These are phyloP conservation scores for Phialocephala sp. DNA, from an alignment of 2,329 filamentous ascomycete species.

Conservation along the genomic window DNA sequence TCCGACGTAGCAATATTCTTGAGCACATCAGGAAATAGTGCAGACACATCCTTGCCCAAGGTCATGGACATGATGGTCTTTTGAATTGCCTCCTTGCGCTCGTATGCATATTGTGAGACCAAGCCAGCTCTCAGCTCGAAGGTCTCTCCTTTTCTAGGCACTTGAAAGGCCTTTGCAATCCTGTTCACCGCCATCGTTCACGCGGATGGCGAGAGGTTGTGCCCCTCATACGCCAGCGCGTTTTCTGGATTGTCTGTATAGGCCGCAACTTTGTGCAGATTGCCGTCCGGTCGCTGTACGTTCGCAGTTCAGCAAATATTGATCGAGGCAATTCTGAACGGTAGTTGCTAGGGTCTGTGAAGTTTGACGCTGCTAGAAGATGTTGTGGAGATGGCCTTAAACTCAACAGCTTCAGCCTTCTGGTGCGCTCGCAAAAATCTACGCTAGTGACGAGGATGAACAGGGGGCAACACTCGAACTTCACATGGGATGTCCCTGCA, in stretches of 20 bases:
- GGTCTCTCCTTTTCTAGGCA: conserved; percentile 95
- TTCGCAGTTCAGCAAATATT: background rate
- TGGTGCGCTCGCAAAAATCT: conserved; percentile 21
- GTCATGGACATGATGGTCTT: conserved; percentile 99
- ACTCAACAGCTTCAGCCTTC: conserved; percentile 34
- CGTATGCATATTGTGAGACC: conserved; percentile 98
- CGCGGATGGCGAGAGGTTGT: conserved; percentile 46
- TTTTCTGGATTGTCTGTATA: conserved; percentile 32
- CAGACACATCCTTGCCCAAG: conserved; percentile 95
- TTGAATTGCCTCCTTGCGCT: conserved; percentile 98
- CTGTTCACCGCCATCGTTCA: conserved; percentile 88
- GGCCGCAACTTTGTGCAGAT: conserved; percentile 35
- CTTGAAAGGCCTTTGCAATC: conserved; percentile 91
- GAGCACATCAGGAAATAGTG: conserved; percentile 93
- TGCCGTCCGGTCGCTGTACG: conserved; percentile 9
- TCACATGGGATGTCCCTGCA: conserved; percentile 29
- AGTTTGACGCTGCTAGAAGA: background rate
- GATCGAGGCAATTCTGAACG: background rate
- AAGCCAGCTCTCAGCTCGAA: conserved; percentile 95
- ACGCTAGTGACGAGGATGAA: conserved; percentile 28
- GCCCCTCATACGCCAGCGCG: conserved; percentile 44
- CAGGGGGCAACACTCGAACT: conserved; percentile 26
- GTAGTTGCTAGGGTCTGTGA: background rate
- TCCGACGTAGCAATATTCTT: conserved; percentile 98
- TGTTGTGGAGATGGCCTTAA: conserved; percentile 16